Evolutionary conservation across 768 basidiomycete genomes (phyloP).

Genomic region (Lactifluus hygrophoroides): DNA sequence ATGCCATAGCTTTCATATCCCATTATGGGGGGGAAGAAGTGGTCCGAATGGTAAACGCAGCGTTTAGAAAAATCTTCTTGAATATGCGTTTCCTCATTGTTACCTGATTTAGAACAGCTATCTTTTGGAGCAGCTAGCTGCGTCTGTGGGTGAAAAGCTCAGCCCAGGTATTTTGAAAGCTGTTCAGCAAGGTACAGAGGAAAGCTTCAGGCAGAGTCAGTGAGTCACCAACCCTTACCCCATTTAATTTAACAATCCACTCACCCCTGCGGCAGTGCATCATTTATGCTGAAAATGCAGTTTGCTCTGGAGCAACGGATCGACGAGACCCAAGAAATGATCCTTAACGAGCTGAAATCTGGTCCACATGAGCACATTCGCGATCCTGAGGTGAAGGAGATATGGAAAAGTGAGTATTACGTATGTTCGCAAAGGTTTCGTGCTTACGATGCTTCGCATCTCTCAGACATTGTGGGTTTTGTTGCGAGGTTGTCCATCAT

Average conservation of each 20-base stretch:
- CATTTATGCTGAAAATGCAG: conserved; percentile 14
- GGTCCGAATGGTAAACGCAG: conserved; percentile 2
- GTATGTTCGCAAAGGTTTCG: no score
- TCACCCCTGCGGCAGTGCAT: not conserved
- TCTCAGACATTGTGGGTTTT: not conserved
- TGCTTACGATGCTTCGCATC: not conserved
- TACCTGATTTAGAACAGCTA: not conserved
- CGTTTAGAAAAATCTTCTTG: not conserved
- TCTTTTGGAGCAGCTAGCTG: conserved; percentile 6
- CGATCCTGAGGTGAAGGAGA: conserved; percentile 12
- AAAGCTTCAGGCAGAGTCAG: conserved; percentile 9
- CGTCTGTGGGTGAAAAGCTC: conserved; percentile 6
- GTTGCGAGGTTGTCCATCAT: not conserved
- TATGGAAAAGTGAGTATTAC: conserved; percentile 11
- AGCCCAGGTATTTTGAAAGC: not conserved
- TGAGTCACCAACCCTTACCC: not conserved
- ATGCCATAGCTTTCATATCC: conserved; percentile 1
- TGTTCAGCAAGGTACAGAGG: conserved; percentile 1
- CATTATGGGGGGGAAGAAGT: conserved; percentile 10
- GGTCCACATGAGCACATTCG: conserved; percentile 15
- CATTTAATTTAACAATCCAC: not conserved
- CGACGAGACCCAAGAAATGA: conserved; percentile 13
- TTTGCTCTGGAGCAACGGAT: conserved; percentile 12
- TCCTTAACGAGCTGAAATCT: conserved; percentile 14
- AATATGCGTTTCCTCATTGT: not conserved